These are phyloP conservation scores for Rhynchosporium agropyri DNA, from an alignment of 2,329 filamentous ascomycete genomes.

Conservation along the genomic window DNA sequence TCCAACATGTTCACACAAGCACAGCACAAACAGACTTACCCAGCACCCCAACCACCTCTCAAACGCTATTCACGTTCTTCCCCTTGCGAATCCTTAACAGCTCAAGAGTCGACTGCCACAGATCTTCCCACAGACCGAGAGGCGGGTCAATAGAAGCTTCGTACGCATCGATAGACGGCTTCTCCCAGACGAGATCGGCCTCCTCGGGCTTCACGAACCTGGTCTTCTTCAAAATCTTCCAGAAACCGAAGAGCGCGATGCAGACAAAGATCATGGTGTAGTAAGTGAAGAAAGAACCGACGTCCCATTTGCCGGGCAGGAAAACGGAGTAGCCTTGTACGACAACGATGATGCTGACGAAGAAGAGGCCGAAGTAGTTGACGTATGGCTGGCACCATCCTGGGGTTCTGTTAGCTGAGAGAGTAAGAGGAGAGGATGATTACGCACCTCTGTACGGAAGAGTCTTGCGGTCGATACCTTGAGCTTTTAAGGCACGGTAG, in stretches of 20 bases:
- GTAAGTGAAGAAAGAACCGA: constrained; percentile 15
- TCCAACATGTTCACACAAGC: constrained; percentile 6
- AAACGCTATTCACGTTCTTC: not conserved
- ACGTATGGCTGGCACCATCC: constrained; percentile 18
- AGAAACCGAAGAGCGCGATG: constrained; percentile 16
- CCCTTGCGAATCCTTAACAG: not conserved
- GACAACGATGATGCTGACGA: constrained; percentile 11
- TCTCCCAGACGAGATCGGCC: constrained; percentile 18
- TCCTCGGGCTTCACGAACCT: constrained; percentile 16
- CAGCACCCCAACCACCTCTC: not conserved
- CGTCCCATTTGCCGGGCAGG: constrained; percentile 14
- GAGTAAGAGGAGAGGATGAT: not conserved
- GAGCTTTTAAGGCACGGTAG: constrained; percentile 64
- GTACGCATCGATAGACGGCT: constrained; percentile 16
- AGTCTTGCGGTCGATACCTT: constrained; percentile 64
- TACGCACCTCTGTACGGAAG: constrained; percentile 58
- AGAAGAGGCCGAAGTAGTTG: constrained; percentile 8
- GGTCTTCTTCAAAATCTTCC: constrained; percentile 20
- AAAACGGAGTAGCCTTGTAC: constrained; percentile 19
- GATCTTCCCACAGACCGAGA: constrained; percentile 8
- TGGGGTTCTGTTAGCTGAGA: not conserved
- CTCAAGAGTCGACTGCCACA: constrained; percentile 1
- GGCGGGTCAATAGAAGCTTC: constrained; percentile 6
- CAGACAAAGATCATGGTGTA: constrained; percentile 19
- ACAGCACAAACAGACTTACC: too few relatives aligned